Base-by-base conservation (phyloP, 306 rosid species). In the Vigna nakashimae region DNA sequence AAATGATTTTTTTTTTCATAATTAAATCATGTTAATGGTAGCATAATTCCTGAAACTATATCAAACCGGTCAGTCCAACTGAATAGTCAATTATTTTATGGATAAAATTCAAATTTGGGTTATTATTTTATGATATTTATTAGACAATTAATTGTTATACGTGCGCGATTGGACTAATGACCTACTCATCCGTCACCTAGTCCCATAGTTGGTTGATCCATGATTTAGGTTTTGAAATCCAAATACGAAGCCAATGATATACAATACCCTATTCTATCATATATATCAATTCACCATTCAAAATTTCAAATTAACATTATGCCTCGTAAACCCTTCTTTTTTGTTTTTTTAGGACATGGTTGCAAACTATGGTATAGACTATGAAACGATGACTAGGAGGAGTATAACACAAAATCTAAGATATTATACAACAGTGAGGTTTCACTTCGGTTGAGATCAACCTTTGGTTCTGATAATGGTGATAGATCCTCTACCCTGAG, bases 401-500 rank as follows among this genome's bases (percentile, higher is more conserved):
- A 76, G 55, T 58, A 76, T 71, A 68, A 56, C 38, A 68, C 77
- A 30, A 43, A 59, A 17, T 38, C 57, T 18, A 13, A 62, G 15
- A 68, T 46, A 68, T 68, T 12, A 20, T 58, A 83, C 60, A 74
- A 20, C 18, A 53, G 10, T 36, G 24, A 38, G 14, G 14, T 38
- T 73, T 42, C 32, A 17, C 28, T 59, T 28, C 34, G 28, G 1
- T 67, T 49, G 6, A 66, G 15, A 56, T 85, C 65, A 86, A 52
- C 82, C 86, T 46, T 71, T 86, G 53, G 89, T 86, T 12, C 89
- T 86, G 14, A 86, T 73, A 18, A 86, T 86, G 60, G 89, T 86
- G 15, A 86, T 79, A 78, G 89, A 86, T 49, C 89, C 89, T 79
- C 80, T 82, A 34, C 89, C 89, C 69, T 64, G 81, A 3, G 89